Conservation (phyloP, 495 filamentous ascomycete genomes). For the Podospora pseudoanserina region DNA sequence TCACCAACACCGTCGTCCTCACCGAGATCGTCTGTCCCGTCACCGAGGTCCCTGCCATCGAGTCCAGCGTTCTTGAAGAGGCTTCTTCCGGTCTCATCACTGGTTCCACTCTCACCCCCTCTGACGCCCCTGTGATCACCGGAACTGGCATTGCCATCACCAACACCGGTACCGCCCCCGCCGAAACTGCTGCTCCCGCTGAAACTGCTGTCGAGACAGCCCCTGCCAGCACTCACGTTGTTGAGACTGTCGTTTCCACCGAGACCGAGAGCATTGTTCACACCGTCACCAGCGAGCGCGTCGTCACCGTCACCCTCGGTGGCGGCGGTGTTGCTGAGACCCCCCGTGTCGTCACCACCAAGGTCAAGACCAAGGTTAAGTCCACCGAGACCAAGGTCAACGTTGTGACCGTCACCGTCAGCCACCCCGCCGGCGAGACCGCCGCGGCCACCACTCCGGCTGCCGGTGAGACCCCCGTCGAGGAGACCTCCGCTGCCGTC, state of each 20-base stretch:
- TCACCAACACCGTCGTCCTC: conserved; percentile 45
- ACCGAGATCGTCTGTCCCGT: conserved; percentile 48
- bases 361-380: conserved; percentile 36
- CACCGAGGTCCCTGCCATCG: conserved; percentile 38
- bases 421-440: neutral
- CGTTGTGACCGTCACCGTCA: conserved; percentile 23
- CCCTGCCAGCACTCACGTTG: conserved; percentile 12
- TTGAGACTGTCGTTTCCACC: conserved; percentile 10
- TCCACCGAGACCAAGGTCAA: conserved; percentile 26
- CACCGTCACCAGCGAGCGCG: conserved; percentile 28
- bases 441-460: neutral
- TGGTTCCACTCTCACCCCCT: conserved; percentile 21
- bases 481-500: conserved; percentile 10
- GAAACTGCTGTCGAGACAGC: conserved; percentile 19
- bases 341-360: conserved; percentile 35
- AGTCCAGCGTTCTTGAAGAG: conserved; percentile 35
- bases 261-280: conserved; percentile 16
- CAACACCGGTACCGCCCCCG: conserved; percentile 20
- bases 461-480: conserved; percentile 13
- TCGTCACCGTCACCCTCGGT: conserved; percentile 40
- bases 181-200: conserved; percentile 23
- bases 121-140: conserved; percentile 23
- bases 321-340: conserved; percentile 29
- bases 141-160: neutral
- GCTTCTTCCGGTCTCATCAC: conserved; percentile 37